Base-by-base conservation (phyloP, 1,139 yeast species). In the Hemisphaericaspora lyxosophila region DNA sequence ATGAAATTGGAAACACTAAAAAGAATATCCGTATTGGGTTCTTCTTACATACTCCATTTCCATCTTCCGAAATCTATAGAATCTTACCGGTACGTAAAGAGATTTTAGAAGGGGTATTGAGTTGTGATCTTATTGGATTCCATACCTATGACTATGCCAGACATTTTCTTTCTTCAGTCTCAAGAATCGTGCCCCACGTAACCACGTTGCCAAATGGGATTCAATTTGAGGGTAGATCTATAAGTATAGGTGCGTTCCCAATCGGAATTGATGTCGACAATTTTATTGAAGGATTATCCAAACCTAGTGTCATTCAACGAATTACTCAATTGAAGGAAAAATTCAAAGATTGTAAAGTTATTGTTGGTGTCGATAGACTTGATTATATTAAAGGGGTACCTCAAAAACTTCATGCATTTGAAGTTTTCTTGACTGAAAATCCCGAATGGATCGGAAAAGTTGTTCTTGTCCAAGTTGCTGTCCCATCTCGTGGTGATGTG, bases 71-170 rank as follows among this genome's bases (percentile, higher is more conserved):
- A 59, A 92, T 94, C 44, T 94, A 94, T 65, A 71, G 99, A 57
- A 90, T 94, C 42, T 70, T 94, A 53, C 99, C 99, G 0, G 98
- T 94, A 13, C 77, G 99, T 62, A 80, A 84, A 51, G 98, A 94
- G 61, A 89, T 94, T 40, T 70, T 94, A 52, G 79, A 78, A 44
- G 99, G 99, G 35, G 95, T 94, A 2, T 69, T 94, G 57, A 84
- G 94, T 52, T 92, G 97, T 65, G 96, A 94, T 59, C 74, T 94
- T 52, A 82, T 94, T 54, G 99, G 99, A 0, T 94, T 94, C 74
- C 99, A 94, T 62, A 94, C 98, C n/a, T 94, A 94, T 62, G 99
- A 94, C 62, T 94, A 94, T 55, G 98, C 96, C n/a, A 78, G 99
- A 52, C 99, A 94, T 66, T 94, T 94, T 63, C 65, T 94, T 41